Percentiles rank a stretch among this genome's conserved stretches.
Evolutionary conservation across 345 rosid genomes (phyloP).

Genomic region (Pugionium dolabratum): DNA sequence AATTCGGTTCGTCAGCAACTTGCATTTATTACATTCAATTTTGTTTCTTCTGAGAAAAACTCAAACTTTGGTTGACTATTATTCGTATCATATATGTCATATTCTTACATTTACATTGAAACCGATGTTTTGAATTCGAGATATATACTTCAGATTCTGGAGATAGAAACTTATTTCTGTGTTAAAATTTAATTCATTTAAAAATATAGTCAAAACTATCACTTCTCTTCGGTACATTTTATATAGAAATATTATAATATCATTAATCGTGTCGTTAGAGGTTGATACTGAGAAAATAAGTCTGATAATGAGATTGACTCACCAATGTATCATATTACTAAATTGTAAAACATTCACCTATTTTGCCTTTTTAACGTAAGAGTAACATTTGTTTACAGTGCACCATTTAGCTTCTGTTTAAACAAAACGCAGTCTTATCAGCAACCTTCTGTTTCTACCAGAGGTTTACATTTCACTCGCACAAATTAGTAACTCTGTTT

Average conservation of each 20-base stretch:
- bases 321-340: not conserved
- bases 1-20: constrained; percentile 17
- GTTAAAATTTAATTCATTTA: not conserved
- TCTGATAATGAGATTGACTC: not conserved
- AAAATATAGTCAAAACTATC: not conserved
- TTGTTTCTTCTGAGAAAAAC: not conserved
- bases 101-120: constrained; percentile 20
- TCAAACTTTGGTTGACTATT: constrained; percentile 16
- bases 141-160: not conserved
- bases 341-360: constrained; percentile 1
- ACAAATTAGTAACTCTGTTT: constrained; percentile 24
- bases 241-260: too few relatives aligned
- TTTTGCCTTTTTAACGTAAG: constrained; percentile 2
- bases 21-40: constrained; percentile 1
- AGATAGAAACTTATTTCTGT: not conserved
- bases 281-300: not conserved
- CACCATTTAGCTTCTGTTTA: too few relatives aligned
- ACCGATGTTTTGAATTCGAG: not conserved
- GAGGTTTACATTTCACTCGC: constrained; percentile 29
- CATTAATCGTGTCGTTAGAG: too few relatives aligned
- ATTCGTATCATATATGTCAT: constrained; percentile 20
- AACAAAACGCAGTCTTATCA: constrained; percentile 8
- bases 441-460: constrained; percentile 24
- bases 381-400: constrained; percentile 1
- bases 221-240: too few relatives aligned